These are phyloP conservation scores for Sequoia sempervirens DNA, from an alignment of 75 land plant species.

Conservation along the genomic window DNA sequence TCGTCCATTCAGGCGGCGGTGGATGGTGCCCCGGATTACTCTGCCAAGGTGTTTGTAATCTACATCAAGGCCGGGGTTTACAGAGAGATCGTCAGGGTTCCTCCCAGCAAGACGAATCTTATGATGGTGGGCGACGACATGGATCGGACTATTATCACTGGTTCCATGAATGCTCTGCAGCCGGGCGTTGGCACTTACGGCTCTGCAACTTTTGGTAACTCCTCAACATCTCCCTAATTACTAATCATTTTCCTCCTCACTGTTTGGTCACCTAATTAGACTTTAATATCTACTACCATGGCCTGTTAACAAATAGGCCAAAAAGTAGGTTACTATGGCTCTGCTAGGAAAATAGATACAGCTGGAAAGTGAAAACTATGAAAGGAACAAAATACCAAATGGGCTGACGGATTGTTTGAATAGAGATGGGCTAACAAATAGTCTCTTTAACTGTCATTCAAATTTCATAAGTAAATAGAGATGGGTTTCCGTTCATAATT, in stretches of 20 bases:
- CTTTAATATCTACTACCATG: no score
- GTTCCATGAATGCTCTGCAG: slow-evolving; percentile 16
- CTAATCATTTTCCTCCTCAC: background rate
- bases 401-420: no score
- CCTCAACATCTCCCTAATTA: background rate
- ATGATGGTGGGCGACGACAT: slow-evolving; percentile 49
- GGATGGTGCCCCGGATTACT: slow-evolving; percentile 32
- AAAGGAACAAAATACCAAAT: no score
- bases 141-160: slow-evolving; percentile 44
- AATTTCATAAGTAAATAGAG: no score
- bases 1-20: slow-evolving; percentile 41
- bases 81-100: slow-evolving; percentile 37
- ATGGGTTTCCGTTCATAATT: no score
- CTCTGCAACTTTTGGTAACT: slow-evolving; percentile 50
- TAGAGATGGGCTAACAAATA: no score
- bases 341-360: no score
- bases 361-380: no score
- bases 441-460: no score
- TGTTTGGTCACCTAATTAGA: background rate
- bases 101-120: slow-evolving; percentile 29
- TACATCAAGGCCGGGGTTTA: slow-evolving; percentile 44
- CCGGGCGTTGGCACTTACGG: slow-evolving; percentile 39
- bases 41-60: slow-evolving; percentile 18
- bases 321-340: no score
- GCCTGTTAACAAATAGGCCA: no score